Evolutionary conservation across 176 grass and related monocot genomes (phyloP).

Genomic region (Carex parvula): DNA sequence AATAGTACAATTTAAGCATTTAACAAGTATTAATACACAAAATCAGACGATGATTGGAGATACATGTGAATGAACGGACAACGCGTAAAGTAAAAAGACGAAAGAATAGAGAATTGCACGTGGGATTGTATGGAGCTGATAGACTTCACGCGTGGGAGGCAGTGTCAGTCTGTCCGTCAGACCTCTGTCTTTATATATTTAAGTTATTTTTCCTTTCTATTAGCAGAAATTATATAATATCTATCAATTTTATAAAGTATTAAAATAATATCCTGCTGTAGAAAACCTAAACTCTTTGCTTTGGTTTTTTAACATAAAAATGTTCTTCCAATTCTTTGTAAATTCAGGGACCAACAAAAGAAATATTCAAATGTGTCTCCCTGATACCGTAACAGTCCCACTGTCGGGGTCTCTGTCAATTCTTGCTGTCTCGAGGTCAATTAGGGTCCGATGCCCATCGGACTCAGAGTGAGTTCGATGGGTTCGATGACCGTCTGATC

Average conservation of each 20-base stretch:
- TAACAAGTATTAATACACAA: not conserved
- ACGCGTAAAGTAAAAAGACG: slow-evolving; percentile 9
- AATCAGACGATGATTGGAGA: not conserved
- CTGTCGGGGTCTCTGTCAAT: too few species aligned
- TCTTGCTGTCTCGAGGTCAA: too few species aligned
- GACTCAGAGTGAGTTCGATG: too few species aligned
- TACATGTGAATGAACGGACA: slow-evolving; percentile 5
- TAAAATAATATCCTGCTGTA: not conserved
- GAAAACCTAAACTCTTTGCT: not conserved
- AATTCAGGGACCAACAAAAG: not conserved
- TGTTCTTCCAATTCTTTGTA: not conserved
- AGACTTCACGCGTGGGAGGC: slow-evolving; percentile 24
- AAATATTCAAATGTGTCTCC: not conserved
- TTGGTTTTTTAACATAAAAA: not conserved
- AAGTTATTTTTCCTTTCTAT: not conserved
- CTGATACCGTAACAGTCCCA: not conserved
- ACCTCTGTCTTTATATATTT: not conserved
- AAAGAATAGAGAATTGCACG: slow-evolving; percentile 18
- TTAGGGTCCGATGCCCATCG: too few species aligned
- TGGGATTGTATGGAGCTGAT: slow-evolving; percentile 13
- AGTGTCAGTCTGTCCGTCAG: not conserved
- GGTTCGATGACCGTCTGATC: too few species aligned
- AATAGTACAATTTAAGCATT: not conserved
- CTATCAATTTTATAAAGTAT: not conserved
- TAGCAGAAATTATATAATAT: not conserved